phyloP scores from a whole-genome alignment of 2,329 filamentous ascomycete species.

The Venturia asperata region DNA sequence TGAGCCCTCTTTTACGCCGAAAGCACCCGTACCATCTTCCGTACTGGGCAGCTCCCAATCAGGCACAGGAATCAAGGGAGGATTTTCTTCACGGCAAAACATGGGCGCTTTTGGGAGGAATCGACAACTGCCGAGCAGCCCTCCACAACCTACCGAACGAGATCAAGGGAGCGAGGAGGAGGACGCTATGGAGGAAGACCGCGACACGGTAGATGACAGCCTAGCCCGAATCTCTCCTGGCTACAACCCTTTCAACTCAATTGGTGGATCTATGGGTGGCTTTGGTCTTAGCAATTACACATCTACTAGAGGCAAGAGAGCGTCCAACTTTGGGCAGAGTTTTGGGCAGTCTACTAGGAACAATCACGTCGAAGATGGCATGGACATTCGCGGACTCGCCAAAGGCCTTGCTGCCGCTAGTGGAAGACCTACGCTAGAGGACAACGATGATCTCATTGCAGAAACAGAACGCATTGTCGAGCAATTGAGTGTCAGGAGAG shows the following conservation, averaged over 20 bases:
- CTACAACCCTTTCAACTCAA: neutral
- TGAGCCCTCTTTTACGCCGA: constrained; percentile 49
- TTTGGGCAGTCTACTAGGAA: neutral
- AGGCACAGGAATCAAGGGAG: neutral
- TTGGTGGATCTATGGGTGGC: constrained; percentile 13
- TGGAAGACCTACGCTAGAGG: constrained; percentile 54
- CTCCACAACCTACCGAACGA: constrained; percentile 12
- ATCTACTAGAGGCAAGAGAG: constrained; percentile 14
- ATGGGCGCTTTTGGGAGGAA: neutral
- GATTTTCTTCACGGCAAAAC: constrained; percentile 10
- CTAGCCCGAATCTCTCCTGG: constrained; percentile 20
- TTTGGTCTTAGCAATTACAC: constrained; percentile 20
- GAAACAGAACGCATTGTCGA: constrained; percentile 64
- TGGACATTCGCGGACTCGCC: constrained; percentile 50
- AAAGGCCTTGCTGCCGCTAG: constrained; percentile 57
- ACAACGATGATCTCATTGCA: constrained; percentile 65
- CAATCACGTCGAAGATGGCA: constrained; percentile 56
- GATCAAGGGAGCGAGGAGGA: constrained; percentile 33
- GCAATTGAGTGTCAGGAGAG: constrained; percentile 31
- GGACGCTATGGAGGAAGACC: constrained; percentile 32
- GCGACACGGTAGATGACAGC: constrained; percentile 21
- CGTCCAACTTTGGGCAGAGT: neutral
- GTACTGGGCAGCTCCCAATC: constrained; percentile 47
- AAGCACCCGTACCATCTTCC: constrained; percentile 42
- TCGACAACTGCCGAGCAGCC: constrained; percentile 18